Evolutionary conservation across 345 rosid genomes (phyloP).

Genomic region (Hibiscus mutabilis): DNA sequence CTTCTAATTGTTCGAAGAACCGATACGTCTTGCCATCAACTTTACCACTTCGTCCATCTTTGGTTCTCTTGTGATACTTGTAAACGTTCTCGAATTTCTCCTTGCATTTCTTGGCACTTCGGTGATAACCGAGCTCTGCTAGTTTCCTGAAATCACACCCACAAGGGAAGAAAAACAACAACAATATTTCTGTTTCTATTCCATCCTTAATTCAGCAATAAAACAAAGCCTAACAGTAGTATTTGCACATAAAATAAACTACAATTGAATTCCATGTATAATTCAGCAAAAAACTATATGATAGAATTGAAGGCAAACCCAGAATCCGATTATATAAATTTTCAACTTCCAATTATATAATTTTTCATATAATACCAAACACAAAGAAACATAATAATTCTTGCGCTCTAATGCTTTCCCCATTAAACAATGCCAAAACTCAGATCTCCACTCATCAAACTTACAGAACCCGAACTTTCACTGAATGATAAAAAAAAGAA

Average conservation of each 20-base stretch:
- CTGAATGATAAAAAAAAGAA: neutral
- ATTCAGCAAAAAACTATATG: neutral
- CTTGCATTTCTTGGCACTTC: constrained; percentile 60
- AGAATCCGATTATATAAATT: too few species aligned
- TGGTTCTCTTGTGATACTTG: constrained; percentile 88
- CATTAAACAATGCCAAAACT: neutral
- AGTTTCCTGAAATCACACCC: constrained; percentile 8
- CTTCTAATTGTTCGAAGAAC: constrained; percentile 77
- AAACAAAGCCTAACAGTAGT: neutral
- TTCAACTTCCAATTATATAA: too few species aligned
- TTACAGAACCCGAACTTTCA: neutral
- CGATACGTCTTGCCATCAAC: constrained; percentile 64
- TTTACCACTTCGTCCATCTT: constrained; percentile 70
- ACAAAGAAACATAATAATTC: neutral
- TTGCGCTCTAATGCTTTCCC: neutral
- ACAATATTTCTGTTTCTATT: too few species aligned
- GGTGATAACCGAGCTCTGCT: constrained; percentile 1
- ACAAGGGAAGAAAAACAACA: too few species aligned
- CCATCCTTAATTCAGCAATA: neutral
- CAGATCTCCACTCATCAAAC: constrained; percentile 7
- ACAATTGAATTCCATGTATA: neutral
- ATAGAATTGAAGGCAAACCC: neutral
- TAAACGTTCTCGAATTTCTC: constrained; percentile 93
- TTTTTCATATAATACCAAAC: neutral
- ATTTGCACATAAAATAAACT: constrained; percentile 19